Base-by-base conservation (phyloP, 305 asterid genomes). In the Plantago lanceolata region DNA sequence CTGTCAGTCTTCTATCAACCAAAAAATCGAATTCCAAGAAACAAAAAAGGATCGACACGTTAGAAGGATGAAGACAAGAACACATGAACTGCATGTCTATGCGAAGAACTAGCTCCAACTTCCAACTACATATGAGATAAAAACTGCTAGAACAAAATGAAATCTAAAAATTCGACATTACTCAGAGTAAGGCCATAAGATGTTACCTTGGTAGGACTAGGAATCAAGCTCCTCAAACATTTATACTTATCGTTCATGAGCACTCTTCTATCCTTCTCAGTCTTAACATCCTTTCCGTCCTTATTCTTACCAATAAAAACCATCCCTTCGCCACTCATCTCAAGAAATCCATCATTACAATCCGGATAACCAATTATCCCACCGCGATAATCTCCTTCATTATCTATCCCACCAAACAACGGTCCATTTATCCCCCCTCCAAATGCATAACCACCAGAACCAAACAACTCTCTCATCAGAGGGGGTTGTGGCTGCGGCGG, bases 211-310 rank as follows among this genome's bases (percentile, higher is more conserved):
- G 81, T 70, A 51, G 96, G 95, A 48, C 70, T 78, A 5, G 97
- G 95, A 29, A 87, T 75, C 71, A 93, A 61, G 29, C 56, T 69
- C 57, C 82, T 81, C 61, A 93, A 67, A 67, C 87, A 86, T 19
- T 74, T 24, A 66, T 40, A 87, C 68, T 87, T 85, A 71, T 74
- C 90, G 65, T 79, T 85, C 73, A 85, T 59, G 16, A 80, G 84
- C 18, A 78, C 85, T 72, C 97, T 87, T 68, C 96, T 77, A 48
- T 85, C 85, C 76, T 70, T 87, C 68, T 87, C 99, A 24, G 95
- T 24, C 8, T 31, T 31, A 54, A 52, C 85, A 62, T 86, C 90
- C 67, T 92, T 85, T 0, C 74, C 70, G 15, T 74, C 86, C 45
- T 80, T 75, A 16, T 75, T 82, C 50, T 80, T 81, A 7, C 71